phyloP scores from a whole-genome alignment of 2,329 filamentous ascomycete genomes.

The Aspergillus amoenus region DNA sequence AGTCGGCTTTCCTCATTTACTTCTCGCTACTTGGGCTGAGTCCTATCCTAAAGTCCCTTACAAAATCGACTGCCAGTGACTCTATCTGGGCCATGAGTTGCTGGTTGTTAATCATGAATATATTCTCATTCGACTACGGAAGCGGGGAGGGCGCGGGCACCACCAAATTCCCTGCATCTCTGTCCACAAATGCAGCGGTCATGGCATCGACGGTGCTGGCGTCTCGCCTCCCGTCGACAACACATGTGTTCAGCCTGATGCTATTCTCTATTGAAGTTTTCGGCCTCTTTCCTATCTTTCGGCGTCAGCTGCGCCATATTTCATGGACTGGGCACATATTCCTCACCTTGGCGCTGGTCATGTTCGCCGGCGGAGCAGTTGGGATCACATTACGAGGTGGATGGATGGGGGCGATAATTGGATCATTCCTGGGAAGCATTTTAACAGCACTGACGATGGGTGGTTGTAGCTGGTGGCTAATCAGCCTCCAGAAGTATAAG shows the following conservation, averaged over 20 bases:
- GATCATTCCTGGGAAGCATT: constrained; percentile 73
- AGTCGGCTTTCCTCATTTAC: constrained; percentile 90
- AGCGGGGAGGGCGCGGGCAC: constrained; percentile 50
- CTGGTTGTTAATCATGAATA: constrained; percentile 90
- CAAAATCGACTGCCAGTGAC: constrained; percentile 84
- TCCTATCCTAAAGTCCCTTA: constrained; percentile 95
- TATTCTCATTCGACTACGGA: constrained; percentile 97
- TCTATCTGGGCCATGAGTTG: constrained; percentile 97
- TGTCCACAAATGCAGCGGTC: constrained; percentile 92
- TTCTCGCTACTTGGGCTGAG: constrained; percentile 87
- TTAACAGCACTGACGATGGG: constrained; percentile 79
- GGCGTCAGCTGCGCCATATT: constrained; percentile 79
- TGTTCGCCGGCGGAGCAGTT: constrained; percentile 76
- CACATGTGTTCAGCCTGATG: constrained; percentile 91
- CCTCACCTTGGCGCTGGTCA: constrained; percentile 73
- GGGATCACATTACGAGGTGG: constrained; percentile 60
- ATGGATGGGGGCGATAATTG: constrained; percentile 60
- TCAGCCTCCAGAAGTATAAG: constrained; percentile 96
- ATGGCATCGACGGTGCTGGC: constrained; percentile 96
- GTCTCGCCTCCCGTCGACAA: constrained; percentile 82
- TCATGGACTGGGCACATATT: constrained; percentile 78
- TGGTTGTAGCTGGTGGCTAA: constrained; percentile 96
- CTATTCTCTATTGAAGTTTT: constrained; percentile 98
- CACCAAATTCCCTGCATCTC: constrained; percentile 56
- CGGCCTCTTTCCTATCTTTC: constrained; percentile 93